A percentile compares a stretch with the other conserved stretches of the same genome.
Conservation (phyloP, 495 filamentous ascomycete species). For the Aspergillus homomorphus region DNA sequence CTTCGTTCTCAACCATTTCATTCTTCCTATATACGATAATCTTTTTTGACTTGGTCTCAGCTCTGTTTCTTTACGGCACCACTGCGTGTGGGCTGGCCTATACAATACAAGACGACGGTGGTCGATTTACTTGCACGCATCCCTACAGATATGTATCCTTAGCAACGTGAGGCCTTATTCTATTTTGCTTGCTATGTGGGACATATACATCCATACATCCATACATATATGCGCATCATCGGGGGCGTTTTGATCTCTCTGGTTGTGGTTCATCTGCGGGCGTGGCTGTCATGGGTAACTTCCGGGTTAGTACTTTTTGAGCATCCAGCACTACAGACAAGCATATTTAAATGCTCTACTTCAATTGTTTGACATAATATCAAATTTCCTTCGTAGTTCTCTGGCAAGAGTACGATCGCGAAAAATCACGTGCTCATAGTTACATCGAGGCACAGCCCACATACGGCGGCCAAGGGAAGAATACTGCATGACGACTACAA, state of each 20-base stretch:
- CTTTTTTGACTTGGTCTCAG: not conserved
- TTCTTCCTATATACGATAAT: not conserved
- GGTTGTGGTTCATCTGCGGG: not conserved
- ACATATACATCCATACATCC: conserved; percentile 1
- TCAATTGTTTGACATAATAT: no score
- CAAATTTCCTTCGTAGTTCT: no score
- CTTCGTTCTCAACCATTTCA: conserved; percentile 2
- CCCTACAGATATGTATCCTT: not conserved
- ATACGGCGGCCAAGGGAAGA: no score
- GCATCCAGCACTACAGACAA: no score
- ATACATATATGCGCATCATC: conserved; percentile 5
- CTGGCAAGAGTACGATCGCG: no score
- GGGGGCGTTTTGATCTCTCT: not conserved
- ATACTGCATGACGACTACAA: no score
- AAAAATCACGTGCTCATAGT: no score
- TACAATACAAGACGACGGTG: not conserved
- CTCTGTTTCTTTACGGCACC: conserved; percentile 10
- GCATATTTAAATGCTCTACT: no score
- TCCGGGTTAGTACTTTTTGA: not conserved
- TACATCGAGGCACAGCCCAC: no score
- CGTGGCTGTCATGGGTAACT: not conserved
- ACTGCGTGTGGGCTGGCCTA: not conserved
- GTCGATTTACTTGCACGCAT: not conserved
- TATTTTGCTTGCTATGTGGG: conserved; percentile 7
- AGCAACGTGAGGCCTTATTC: not conserved